phyloP scores from a whole-genome alignment of 1,284 basidiomycete genomes.

The Ustilago nuda region DNA sequence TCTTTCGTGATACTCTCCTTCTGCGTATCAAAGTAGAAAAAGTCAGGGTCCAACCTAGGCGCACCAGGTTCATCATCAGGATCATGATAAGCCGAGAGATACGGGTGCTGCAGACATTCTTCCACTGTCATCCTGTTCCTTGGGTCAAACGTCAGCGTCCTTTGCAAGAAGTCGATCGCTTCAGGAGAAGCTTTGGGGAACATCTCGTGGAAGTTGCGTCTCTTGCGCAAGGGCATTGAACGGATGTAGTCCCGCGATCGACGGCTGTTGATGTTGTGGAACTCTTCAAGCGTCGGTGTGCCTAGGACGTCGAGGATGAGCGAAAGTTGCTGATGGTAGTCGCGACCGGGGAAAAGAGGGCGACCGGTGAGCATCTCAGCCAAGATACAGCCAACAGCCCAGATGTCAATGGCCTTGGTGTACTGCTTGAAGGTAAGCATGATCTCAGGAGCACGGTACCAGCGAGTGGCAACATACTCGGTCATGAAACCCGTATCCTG shows the following conservation, averaged over 20 bases:
- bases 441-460: constrained; percentile 69
- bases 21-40: constrained; percentile 61
- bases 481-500: constrained; percentile 68
- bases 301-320: constrained; percentile 75
- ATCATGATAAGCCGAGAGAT: constrained; percentile 65
- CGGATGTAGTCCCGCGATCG: constrained; percentile 91
- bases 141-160: constrained; percentile 78
- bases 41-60: constrained; percentile 52
- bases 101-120: constrained; percentile 65
- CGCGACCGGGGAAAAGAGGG: constrained; percentile 84
- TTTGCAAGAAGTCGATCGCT: constrained; percentile 85
- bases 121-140: constrained; percentile 64
- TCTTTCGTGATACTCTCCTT: constrained; percentile 56
- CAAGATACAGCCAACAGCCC: constrained; percentile 91
- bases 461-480: constrained; percentile 69
- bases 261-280: constrained; percentile 78
- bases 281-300: constrained; percentile 75
- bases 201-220: constrained; percentile 79
- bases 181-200: constrained; percentile 78
- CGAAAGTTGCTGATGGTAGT: constrained; percentile 73
- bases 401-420: constrained; percentile 73
- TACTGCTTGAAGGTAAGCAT: constrained; percentile 70
- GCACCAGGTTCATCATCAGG: constrained; percentile 63
- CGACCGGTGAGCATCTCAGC: constrained; percentile 92
- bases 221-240: constrained; percentile 89